Evolutionary conservation across 176 grass and related monocot genomes (phyloP), one percentile per base, ranked within the genome.

Genomic region (Aegilops bicornis): DNA sequence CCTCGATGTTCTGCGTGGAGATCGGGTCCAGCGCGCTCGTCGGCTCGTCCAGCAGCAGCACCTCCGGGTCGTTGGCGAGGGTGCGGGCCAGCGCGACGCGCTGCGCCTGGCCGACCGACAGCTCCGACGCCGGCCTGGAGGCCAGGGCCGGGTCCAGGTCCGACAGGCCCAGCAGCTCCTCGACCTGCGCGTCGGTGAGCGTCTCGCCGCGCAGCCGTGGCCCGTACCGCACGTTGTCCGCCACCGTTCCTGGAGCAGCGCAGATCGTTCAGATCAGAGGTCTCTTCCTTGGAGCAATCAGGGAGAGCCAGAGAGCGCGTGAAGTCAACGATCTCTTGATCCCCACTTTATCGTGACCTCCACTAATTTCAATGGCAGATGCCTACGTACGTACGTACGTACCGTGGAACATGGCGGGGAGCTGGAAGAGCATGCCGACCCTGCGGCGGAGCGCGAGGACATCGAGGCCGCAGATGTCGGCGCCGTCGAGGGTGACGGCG

Each of bases 381-480:
- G 48, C 31, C 12, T 12, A 1, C 6, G 23, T 2, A 23, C 20
- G 24, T 10, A 20, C 0, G 3, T 8, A 22, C 78, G 61, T 82
- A 98, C 96, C 96, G 25, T 96, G 86, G 85, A 98, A 98, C 93
- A 98, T 95, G 86, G 90, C 93, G 10, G 96, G 96, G 39, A 92
- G 85, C 85, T 98, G 96, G 90, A 96, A 98, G 76, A 98, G 96
- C 96, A 98, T 98, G 64, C 93, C 93, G 78, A 98, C 96, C 89
- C 87, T 95, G 42, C 96, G 89, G 1, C 96, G 86, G 56, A 98
- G 93, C 35, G 88, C 33, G 87, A 98, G 86, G 84, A 96, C 93
- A 40, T 98, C 96, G 66, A 98, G 6, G 77, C 0, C 32, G 91
- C 90, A 78, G 85, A 98, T 96, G 83, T 98, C 96, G 6, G 45